Evolutionary conservation across 2,329 filamentous ascomycete species (phyloP), one percentile per base, ranked within the genome.

Genomic region (Fusarium sp.): DNA sequence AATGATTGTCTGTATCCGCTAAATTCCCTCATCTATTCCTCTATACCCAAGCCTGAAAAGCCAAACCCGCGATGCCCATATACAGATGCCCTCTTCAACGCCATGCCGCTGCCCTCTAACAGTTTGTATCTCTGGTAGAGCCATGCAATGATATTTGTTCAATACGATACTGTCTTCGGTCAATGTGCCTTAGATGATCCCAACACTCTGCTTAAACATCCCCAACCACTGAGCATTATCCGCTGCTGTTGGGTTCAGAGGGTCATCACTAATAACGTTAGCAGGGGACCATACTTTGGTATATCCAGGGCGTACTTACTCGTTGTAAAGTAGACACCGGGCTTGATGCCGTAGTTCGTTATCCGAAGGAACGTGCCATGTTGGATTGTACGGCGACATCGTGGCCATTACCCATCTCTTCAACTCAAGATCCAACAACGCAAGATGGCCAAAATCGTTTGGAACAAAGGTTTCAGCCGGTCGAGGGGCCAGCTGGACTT

Each of bases 221-320:
- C 78, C 76, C 3, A 86, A 71, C 84, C 84, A 86, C 64, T 85
- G 82, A 1, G 75, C 76, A 51, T 85, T 84, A 62, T 86, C 83
- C 4, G 83, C 84, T 0, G 81, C 78, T 0, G 83, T 86, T 61
- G 83, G 80, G 63, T 86, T 85, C 79, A 82, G 84, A 4, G 82
- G 81, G 59, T 86, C 83, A 47, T 85, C 84, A 49, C 81, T 83
- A 46, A 1, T 1, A 13, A n/a, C 10, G 35, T 65, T 25, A 47
- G 37, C 10, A 21, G 2, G 10, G 9, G 8, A 10, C 33, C 14
- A 3, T 7, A 4, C 11, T 3, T 21, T 1, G 4, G 11, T 10
- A 7, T 0, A 1, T 14, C 3, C 11, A 35, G 6, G 10, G 1
- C 4, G 3, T 1, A 43, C 71, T 65, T 23, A 73, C 71, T 73